These are phyloP conservation scores for Parasitella parasitica DNA, from an alignment of 371 early-diverging fungal genomes.

Conservation along the genomic window DNA sequence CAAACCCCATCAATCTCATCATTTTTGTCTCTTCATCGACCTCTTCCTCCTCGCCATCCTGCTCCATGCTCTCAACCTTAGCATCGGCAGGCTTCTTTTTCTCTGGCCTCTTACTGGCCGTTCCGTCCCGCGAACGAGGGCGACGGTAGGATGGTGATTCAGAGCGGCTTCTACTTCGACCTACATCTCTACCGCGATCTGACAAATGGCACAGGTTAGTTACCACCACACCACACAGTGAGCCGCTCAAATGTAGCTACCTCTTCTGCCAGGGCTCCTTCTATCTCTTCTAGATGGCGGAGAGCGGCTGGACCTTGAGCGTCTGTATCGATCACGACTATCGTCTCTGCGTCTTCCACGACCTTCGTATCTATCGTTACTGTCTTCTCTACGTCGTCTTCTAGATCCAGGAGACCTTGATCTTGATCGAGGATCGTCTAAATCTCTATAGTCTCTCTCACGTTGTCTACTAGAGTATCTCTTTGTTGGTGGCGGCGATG, in stretches of 20 bases:
- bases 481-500: conserved; percentile 43
- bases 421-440: conserved; percentile 34
- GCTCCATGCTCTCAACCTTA: neutral
- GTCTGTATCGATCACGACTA: neutral
- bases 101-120: neutral
- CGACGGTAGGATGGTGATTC: conserved; percentile 4
- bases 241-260: neutral
- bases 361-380: conserved; percentile 5
- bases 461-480: conserved; percentile 21
- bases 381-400: conserved; percentile 18
- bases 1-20: conserved; percentile 82
- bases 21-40: conserved; percentile 48
- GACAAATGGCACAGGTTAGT: neutral
- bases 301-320: conserved; percentile 6
- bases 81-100: neutral
- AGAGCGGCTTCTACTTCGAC: conserved; percentile 8
- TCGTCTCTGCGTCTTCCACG: conserved; percentile 4
- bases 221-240: too few relatives aligned
- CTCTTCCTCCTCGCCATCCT: conserved; percentile 32
- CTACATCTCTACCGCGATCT: conserved; percentile 9
- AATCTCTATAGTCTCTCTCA: conserved; percentile 43
- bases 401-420: conserved; percentile 27
- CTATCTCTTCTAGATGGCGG: conserved; percentile 8
- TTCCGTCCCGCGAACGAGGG: neutral
- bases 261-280: conserved; percentile 17